Evolutionary conservation across 2,329 filamentous ascomycete genomes (phyloP).

Genomic region (Exophiala bonariae): DNA sequence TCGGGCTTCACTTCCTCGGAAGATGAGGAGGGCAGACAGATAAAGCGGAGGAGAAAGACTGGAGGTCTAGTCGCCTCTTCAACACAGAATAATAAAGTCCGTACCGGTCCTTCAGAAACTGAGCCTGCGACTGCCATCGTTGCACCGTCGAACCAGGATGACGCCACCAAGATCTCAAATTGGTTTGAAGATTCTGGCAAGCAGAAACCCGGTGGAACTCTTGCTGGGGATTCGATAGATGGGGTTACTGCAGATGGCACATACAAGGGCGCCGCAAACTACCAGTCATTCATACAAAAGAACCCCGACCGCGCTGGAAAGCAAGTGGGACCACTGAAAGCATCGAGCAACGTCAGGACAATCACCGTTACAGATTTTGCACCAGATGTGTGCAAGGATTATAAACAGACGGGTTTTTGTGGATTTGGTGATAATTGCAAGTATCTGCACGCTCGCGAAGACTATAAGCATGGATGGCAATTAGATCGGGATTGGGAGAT

Average conservation of each 20-base stretch:
- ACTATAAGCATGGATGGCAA: constrained; percentile 88
- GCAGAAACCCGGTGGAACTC: constrained; percentile 43
- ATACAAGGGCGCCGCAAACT: constrained; percentile 74
- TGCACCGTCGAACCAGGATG: constrained; percentile 68
- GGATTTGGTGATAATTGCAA: constrained; percentile 70
- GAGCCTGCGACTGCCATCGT: constrained; percentile 62
- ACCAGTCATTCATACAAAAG: constrained; percentile 74
- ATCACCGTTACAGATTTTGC: constrained; percentile 89
- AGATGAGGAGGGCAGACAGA: constrained; percentile 71
- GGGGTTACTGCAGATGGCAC: constrained; percentile 58
- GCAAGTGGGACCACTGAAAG: constrained; percentile 82
- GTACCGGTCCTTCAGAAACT: constrained; percentile 50
- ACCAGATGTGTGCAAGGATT: constrained; percentile 94
- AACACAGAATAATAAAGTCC: constrained; percentile 36
- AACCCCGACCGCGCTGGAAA: constrained; percentile 70
- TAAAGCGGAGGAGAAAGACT: constrained; percentile 77
- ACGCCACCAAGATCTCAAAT: constrained; percentile 84
- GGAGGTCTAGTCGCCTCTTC: constrained; percentile 67
- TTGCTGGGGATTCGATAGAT: constrained; percentile 28
- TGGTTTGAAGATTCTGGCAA: constrained; percentile 72
- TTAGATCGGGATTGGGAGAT: constrained; percentile 93
- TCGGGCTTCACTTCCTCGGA: constrained; percentile 72
- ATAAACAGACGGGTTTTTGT: constrained; percentile 75
- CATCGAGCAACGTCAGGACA: constrained; percentile 81
- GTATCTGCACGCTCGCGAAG: constrained; percentile 61